Conservation (phyloP, 208 protist genomes). For the Trypanosoma avium region DNA sequence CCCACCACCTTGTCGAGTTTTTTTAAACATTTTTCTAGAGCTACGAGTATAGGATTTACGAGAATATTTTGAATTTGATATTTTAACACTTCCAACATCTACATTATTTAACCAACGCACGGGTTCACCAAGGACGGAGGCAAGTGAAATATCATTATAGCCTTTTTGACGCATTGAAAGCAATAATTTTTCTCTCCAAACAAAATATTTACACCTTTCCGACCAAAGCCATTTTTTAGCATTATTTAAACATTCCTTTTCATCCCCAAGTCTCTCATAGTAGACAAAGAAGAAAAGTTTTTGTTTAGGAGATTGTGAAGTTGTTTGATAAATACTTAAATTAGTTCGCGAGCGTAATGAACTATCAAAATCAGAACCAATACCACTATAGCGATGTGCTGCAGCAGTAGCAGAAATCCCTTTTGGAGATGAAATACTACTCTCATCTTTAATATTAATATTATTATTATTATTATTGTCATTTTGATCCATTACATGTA, state of each 20-base stretch:
- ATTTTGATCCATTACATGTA: background rate
- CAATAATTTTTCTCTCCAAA: slow-evolving; percentile 32
- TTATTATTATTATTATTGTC: background rate
- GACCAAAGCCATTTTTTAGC: slow-evolving; percentile 50
- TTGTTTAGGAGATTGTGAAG: background rate
- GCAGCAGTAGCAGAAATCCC: background rate
- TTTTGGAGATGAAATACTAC: background rate
- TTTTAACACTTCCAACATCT: slow-evolving; percentile 5
- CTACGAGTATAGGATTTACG: slow-evolving; percentile 35
- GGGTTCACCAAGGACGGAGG: slow-evolving; percentile 41
- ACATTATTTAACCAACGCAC: slow-evolving; percentile 50
- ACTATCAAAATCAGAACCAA: background rate
- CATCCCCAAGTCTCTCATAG: slow-evolving; percentile 58
- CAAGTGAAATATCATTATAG: background rate
- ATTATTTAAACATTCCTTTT: slow-evolving; percentile 41
- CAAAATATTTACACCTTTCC: slow-evolving; percentile 41
- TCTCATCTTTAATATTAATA: background rate
- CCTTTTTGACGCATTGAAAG: slow-evolving; percentile 25
- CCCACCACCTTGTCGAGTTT: slow-evolving; percentile 27
- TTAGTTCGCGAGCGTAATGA: background rate
- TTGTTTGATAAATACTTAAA: background rate
- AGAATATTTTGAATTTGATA: background rate
- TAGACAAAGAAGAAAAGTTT: slow-evolving; percentile 51
- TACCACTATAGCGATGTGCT: background rate
- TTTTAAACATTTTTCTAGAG: slow-evolving; percentile 55